A percentile compares a stretch with the other conserved stretches of the same genome.
These are phyloP conservation scores for Colletotrichum lini DNA, from an alignment of 2,329 filamentous ascomycete genomes.

Conservation along the genomic window DNA sequence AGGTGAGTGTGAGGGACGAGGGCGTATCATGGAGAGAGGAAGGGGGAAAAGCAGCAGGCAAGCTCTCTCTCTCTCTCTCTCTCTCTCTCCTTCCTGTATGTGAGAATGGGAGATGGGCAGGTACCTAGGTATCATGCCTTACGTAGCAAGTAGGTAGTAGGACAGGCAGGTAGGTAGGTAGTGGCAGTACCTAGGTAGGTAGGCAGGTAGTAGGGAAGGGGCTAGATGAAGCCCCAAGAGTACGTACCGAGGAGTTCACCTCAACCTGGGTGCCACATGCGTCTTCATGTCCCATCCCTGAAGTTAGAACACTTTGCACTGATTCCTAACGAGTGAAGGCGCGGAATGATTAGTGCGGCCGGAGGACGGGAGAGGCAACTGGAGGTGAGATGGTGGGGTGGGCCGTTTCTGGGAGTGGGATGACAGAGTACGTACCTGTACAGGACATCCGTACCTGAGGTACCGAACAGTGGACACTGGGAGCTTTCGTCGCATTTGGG, in stretches of 20 bases:
- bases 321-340: conserved; percentile 5
- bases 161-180: too few species aligned
- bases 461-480: background rate
- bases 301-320: background rate
- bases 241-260: conserved; percentile 9
- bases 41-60: background rate
- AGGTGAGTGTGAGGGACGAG: background rate
- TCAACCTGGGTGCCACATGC: conserved; percentile 30
- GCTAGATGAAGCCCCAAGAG: conserved; percentile 11
- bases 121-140: background rate
- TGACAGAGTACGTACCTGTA: background rate
- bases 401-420: conserved; percentile 3
- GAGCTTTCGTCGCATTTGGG: background rate
- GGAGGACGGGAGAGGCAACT: conserved; percentile 37
- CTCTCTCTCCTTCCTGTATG: too few species aligned
- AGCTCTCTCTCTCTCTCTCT: background rate
- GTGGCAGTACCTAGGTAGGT: too few species aligned
- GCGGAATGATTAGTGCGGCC: conserved; percentile 16
- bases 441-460: background rate
- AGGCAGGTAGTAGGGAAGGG: background rate
- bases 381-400: conserved; percentile 27
- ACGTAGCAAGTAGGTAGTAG: background rate
- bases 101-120: background rate
- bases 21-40: background rate
- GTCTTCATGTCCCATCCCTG: conserved; percentile 19